phyloP scores from a whole-genome alignment of 257 asterid genomes.

The Craterostigma plantagineum region DNA sequence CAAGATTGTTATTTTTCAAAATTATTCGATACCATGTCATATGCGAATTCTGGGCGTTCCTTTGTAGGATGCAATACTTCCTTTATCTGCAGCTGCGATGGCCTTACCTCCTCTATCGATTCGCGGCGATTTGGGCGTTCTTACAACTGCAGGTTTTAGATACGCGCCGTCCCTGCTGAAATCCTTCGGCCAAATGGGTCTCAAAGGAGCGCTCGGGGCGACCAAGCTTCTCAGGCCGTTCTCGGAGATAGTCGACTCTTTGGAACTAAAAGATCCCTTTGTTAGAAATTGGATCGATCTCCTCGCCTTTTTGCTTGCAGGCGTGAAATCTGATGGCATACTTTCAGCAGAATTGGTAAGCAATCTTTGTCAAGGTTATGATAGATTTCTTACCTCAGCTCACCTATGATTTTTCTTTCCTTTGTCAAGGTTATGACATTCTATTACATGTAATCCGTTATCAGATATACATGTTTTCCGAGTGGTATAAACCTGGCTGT shows the following conservation, averaged over 20 bases:
- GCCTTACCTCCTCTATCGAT: conserved; percentile 91
- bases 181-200: conserved; percentile 92
- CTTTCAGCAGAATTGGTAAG: conserved; percentile 94
- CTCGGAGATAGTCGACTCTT: conserved; percentile 61
- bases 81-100: conserved; percentile 88
- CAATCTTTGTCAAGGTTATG: conserved; percentile 7
- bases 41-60: not conserved
- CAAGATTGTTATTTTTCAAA: too few species aligned
- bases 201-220: conserved; percentile 77
- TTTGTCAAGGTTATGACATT: not conserved
- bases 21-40: too few species aligned
- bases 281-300: conserved; percentile 89
- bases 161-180: conserved; percentile 76
- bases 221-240: conserved; percentile 85
- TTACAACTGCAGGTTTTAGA: conserved; percentile 82
- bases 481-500: conserved; percentile 94
- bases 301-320: conserved; percentile 84
- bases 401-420: not conserved
- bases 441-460: conserved; percentile 4
- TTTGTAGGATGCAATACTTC: conserved; percentile 68
- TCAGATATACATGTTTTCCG: conserved; percentile 90
- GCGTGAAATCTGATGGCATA: conserved; percentile 81
- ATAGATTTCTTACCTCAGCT: conserved; percentile 1
- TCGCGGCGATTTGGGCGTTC: conserved; percentile 82
- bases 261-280: conserved; percentile 67